Evolutionary conservation across 2,329 filamentous ascomycete genomes (phyloP).

Genomic region (Botryosphaeria dothidea): DNA sequence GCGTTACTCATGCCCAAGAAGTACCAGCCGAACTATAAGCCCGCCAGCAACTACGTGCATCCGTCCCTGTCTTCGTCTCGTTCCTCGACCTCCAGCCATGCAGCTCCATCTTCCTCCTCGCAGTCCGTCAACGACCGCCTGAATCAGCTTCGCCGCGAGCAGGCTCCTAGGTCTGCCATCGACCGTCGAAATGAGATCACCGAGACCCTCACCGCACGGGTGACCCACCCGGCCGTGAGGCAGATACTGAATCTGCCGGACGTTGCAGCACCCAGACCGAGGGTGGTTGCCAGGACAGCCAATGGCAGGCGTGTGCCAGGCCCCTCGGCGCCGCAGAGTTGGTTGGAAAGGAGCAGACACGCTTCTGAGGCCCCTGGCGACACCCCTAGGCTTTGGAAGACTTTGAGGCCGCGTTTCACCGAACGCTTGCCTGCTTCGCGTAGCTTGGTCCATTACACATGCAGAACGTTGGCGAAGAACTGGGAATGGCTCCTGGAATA

Average conservation of each 20-base stretch:
- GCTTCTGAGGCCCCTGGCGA: conserved; percentile 25
- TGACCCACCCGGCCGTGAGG: conserved; percentile 47
- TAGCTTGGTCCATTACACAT: conserved; percentile 52
- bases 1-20: conserved; percentile 49
- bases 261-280: conserved; percentile 47
- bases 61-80: conserved; percentile 35
- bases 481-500: conserved; percentile 60
- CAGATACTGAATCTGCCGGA: conserved; percentile 48
- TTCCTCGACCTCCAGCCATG: conserved; percentile 26
- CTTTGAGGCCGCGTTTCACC: neutral
- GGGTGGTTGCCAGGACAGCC: conserved; percentile 29
- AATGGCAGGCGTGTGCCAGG: conserved; percentile 35
- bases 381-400: conserved; percentile 3
- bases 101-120: conserved; percentile 21
- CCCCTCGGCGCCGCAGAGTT: conserved; percentile 49
- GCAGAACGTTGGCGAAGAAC: conserved; percentile 57
- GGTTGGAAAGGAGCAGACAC: conserved; percentile 39
- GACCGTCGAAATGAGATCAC: conserved; percentile 48
- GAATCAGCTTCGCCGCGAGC: conserved; percentile 46
- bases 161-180: conserved; percentile 39
- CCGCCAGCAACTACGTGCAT: conserved; percentile 43
- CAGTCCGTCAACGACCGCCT: conserved; percentile 50
- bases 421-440: conserved; percentile 21
- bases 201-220: conserved; percentile 41
- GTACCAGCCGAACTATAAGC: conserved; percentile 43